A percentile compares a stretch with the other conserved stretches of the same genome.
These are phyloP conservation scores for Leptographium radiaticola DNA, from an alignment of 2,329 filamentous ascomycete species.

Conservation along the genomic window DNA sequence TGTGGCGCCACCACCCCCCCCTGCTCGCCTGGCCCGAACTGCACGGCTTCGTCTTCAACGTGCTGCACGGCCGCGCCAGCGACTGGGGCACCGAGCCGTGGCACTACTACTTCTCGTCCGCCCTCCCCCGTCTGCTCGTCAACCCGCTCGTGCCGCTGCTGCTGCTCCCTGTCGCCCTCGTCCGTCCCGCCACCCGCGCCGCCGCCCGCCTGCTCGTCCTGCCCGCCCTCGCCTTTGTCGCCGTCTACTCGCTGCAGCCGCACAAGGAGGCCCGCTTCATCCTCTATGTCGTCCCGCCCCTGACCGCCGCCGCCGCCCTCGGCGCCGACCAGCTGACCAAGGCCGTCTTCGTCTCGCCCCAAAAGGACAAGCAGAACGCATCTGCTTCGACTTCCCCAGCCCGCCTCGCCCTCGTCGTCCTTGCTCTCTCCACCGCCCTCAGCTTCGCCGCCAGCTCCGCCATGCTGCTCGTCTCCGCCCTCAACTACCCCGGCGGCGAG, in stretches of 20 bases:
- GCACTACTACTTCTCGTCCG: conserved; percentile 74
- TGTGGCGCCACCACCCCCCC: conserved; percentile 58
- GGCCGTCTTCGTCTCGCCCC: conserved; percentile 27
- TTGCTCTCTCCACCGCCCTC: conserved; percentile 46
- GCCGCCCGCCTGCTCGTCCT: conserved; percentile 38
- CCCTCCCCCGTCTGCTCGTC: conserved; percentile 69
- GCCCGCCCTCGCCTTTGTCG: conserved; percentile 60
- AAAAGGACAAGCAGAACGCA: background rate
- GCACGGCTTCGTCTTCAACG: conserved; percentile 82
- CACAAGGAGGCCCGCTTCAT: conserved; percentile 97
- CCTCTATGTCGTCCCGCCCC: conserved; percentile 68
- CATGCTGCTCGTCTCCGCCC: conserved; percentile 66
- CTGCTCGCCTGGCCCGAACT: conserved; percentile 71
- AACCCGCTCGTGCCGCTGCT: conserved; percentile 49
- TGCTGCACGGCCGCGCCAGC: conserved; percentile 66
- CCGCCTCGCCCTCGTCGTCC: conserved; percentile 35
- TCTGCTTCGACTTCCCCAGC: conserved; percentile 25
- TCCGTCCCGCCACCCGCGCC: conserved; percentile 29
- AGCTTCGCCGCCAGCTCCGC: conserved; percentile 48
- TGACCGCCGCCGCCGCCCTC: conserved; percentile 66
- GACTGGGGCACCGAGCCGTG: conserved; percentile 81
- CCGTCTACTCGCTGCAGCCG: conserved; percentile 73
- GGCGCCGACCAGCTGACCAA: conserved; percentile 58
- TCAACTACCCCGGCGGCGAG: conserved; percentile 88
- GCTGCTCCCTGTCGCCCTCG: conserved; percentile 41